These are phyloP conservation scores for Zymoseptoria passerinii DNA, from an alignment of 2,329 filamentous ascomycete genomes.

Conservation along the genomic window DNA sequence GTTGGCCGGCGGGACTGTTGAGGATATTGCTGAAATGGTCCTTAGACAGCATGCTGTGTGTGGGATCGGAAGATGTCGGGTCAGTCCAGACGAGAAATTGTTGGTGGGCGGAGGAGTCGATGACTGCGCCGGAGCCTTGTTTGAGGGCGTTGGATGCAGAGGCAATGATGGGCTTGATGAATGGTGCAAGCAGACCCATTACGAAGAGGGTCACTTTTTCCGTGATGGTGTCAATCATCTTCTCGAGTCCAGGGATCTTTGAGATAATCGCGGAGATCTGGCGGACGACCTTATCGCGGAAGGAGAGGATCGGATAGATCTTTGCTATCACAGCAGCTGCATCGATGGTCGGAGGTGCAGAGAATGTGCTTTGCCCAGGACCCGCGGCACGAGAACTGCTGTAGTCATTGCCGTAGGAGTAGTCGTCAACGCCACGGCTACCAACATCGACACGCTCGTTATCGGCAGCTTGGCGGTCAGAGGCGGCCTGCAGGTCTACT, in stretches of 20 bases:
- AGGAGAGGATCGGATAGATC: constrained; percentile 91
- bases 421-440: constrained; percentile 10
- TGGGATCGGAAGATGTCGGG: constrained; percentile 41
- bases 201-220: constrained; percentile 90
- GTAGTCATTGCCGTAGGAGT: constrained; percentile 17
- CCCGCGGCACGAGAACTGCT: constrained; percentile 9
- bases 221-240: constrained; percentile 85
- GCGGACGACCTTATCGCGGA: constrained; percentile 88
- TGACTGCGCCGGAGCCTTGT: constrained; percentile 66
- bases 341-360: constrained; percentile 17
- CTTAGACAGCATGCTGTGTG: constrained; percentile 45
- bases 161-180: constrained; percentile 83
- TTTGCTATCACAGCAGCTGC: constrained; percentile 39
- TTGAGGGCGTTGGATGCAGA: constrained; percentile 78
- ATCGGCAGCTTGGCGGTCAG: constrained; percentile 39
- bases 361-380: constrained; percentile 22
- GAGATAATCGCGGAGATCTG: constrained; percentile 76
- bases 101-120: constrained; percentile 44
- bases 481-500: constrained; percentile 37
- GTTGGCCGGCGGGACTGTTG: constrained; percentile 42
- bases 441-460: constrained; percentile 22
- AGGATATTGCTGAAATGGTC: constrained; percentile 46
- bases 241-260: constrained; percentile 84
- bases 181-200: constrained; percentile 81
- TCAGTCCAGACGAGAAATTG: constrained; percentile 45